Evolutionary conservation across 352 stramenopile genomes (phyloP), one percentile per base, ranked within the genome.

Genomic region (Peronosclerospora sorghi): DNA sequence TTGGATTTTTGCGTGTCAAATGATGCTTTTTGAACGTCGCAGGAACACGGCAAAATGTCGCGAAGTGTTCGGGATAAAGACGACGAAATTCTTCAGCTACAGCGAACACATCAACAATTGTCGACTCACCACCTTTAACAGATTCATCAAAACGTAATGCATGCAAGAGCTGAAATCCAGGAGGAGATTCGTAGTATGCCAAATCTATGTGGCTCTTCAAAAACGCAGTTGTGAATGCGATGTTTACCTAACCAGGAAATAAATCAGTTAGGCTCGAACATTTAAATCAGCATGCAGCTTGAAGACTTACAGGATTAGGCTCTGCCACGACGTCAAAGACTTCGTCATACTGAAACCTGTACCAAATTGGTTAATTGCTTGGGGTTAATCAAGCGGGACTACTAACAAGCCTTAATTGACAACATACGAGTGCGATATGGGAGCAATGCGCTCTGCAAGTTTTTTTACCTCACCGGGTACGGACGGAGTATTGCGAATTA

Each of bases 131-230:
- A 26, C 78, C 81, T 30, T 78, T 59, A 7, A 97, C 80, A 4
- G 73, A 86, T 30, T 75, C 51, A 40, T 94, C 83, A 34, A 95
- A 95, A 35, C 63, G 65, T 5, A 96, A 52, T 38, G 90, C 96
- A 58, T 97, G 90, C 27, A 98, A 60, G 15, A 98, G 69, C 67
- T 98, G 94, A 24, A 98, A 59, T 17, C 93, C 93, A 8, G 94
- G 94, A n/a, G 89, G 86, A 4, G 86, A 97, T 67, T 98, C 94
- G 61, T 97, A 98, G 65, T 98, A 98, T 5, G 85, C 81, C 45
- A 98, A 65, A 59, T 98, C 94, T 59, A 97, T 68, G 63, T 98
- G 94, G 39, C 86, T 90, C 53, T 90, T 86, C 21, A 98, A 58
- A 18, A 74, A 72, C 26, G 83, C 52, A 7, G 74, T 86, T 27